phyloP scores from a whole-genome alignment of 2,329 filamentous ascomycete species.

The Aspergillus sp. region DNA sequence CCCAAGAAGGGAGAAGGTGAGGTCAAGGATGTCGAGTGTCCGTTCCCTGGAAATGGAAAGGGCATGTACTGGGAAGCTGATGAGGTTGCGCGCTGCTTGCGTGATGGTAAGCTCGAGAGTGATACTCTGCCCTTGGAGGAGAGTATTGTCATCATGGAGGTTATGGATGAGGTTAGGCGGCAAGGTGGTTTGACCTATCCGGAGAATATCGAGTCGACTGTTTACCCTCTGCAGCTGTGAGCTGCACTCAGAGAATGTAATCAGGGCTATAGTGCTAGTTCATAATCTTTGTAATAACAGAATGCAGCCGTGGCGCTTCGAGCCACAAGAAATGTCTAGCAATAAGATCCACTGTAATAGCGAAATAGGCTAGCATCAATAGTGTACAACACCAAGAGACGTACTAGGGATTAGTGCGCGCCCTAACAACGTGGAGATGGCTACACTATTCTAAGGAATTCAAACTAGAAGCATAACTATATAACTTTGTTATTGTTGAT shows the following conservation, averaged over 20 bases:
- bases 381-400: too few species aligned
- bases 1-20: constrained; percentile 45
- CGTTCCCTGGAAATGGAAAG: constrained; percentile 56
- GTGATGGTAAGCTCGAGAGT: constrained; percentile 72
- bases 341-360: too few species aligned
- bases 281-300: too few species aligned
- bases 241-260: not conserved
- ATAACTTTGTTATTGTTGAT: not conserved
- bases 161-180: constrained; percentile 62
- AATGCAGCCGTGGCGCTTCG: too few species aligned
- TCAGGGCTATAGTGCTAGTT: too few species aligned
- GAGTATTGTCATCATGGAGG: constrained; percentile 78
- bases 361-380: too few species aligned
- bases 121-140: constrained; percentile 63
- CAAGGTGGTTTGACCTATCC: constrained; percentile 59
- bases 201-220: constrained; percentile 57
- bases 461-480: too few species aligned
- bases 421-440: too few species aligned
- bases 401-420: too few species aligned
- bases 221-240: constrained; percentile 45
- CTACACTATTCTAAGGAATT: too few species aligned
- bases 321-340: too few species aligned
- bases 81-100: constrained; percentile 65
- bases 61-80: constrained; percentile 90
- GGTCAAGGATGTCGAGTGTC: constrained; percentile 30